Conservation (phyloP, 148 eudicot genomes). For the Diospyros lotus region DNA sequence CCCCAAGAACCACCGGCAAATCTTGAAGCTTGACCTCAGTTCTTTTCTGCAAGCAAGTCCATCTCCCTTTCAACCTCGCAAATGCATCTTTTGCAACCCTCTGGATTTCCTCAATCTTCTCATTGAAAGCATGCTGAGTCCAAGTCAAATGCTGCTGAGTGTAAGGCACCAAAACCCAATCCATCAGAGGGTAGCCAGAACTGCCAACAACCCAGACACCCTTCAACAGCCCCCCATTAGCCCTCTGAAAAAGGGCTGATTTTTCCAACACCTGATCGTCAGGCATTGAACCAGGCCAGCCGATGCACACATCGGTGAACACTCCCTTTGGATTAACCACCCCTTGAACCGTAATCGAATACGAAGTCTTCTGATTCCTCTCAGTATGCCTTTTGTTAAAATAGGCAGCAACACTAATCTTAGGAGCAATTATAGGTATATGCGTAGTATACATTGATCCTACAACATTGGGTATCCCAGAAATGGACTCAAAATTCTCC, state of each 20-base stretch:
- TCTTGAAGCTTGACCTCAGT: conserved; percentile 85
- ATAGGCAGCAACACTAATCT: conserved; percentile 78
- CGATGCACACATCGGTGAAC: conserved; percentile 80
- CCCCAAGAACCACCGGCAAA: conserved; percentile 82
- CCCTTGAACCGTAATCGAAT: conserved; percentile 83
- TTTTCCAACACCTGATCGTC: conserved; percentile 81
- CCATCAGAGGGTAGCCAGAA: conserved; percentile 74
- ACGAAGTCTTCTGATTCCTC: conserved; percentile 77
- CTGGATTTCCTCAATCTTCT: conserved; percentile 66
- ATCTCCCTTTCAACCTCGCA: conserved; percentile 75
- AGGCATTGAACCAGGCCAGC: conserved; percentile 91
- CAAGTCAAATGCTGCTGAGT: conserved; percentile 69
- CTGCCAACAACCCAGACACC: conserved; percentile 75
- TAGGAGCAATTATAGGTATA: conserved; percentile 86
- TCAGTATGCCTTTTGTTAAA: conserved; percentile 75
- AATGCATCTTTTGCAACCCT: conserved; percentile 56
- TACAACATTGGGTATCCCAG: conserved; percentile 72
- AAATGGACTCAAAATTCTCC: conserved; percentile 50
- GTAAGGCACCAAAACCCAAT: conserved; percentile 84
- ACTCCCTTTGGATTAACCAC: conserved; percentile 69
- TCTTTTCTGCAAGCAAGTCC: conserved; percentile 81
- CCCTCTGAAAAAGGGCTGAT: conserved; percentile 69
- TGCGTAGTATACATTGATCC: conserved; percentile 95
- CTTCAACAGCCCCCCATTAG: conserved; percentile 58
- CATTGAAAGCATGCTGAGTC: conserved; percentile 87